phyloP scores from a whole-genome alignment of 75 land plant genomes.

The Pinus tabuliformis region DNA sequence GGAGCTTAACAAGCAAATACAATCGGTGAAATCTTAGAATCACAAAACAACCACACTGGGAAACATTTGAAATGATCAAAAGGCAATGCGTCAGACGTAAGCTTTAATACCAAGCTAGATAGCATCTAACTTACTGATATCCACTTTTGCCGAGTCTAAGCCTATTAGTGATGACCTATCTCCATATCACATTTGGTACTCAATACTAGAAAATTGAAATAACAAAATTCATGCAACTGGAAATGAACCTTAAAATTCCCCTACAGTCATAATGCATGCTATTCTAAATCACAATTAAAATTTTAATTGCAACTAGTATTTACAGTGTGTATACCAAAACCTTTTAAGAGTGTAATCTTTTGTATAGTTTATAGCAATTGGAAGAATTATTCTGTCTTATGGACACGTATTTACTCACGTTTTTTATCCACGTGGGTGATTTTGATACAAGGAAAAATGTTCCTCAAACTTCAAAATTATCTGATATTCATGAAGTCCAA shows the following conservation, averaged over 20 bases:
- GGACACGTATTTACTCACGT: neutral
- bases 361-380: neutral
- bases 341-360: neutral
- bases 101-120: neutral
- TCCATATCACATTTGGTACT: neutral
- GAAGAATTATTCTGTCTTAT: neutral
- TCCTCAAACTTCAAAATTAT: too few relatives aligned
- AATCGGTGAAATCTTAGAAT: neutral
- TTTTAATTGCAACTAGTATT: neutral
- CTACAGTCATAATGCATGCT: neutral
- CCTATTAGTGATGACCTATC: neutral
- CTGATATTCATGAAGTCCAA: neutral
- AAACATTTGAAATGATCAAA: neutral
- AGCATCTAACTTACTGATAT: neutral
- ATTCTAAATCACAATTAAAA: neutral
- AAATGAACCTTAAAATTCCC: neutral
- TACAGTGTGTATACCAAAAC: too few relatives aligned
- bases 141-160: neutral
- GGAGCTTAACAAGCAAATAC: neutral
- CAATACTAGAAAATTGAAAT: neutral
- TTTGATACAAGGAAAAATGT: neutral
- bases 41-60: too few relatives aligned
- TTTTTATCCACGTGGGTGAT: neutral
- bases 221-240: neutral
- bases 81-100: neutral